Conservation (phyloP, 805 yeast genomes). For the Nakazawaea wyomingensis region DNA sequence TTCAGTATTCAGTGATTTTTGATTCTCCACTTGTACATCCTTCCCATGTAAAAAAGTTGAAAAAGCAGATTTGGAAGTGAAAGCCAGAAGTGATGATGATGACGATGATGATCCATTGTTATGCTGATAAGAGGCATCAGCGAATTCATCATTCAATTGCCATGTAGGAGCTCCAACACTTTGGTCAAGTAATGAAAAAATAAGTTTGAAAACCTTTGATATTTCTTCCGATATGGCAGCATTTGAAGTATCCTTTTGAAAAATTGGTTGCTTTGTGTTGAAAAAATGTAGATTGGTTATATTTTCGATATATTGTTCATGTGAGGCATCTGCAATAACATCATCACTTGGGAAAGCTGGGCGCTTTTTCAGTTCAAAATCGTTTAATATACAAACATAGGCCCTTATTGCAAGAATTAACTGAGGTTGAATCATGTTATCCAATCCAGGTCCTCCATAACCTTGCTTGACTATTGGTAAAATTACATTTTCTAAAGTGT, state of each 20-base stretch:
- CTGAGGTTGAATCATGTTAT: constrained; percentile 64
- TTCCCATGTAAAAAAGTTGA: constrained; percentile 10
- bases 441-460: constrained; percentile 47
- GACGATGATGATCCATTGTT: constrained; percentile 9
- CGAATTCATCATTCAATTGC: constrained; percentile 7
- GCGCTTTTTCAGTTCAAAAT: constrained; percentile 45
- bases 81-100: constrained; percentile 18
- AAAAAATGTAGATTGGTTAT: constrained; percentile 13
- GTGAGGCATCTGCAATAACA: constrained; percentile 19
- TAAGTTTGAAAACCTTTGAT: constrained; percentile 46
- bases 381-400: constrained; percentile 66
- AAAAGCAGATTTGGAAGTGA: constrained; percentile 10
- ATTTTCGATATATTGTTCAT: background rate
- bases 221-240: constrained; percentile 65
- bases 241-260: constrained; percentile 40
- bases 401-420: constrained; percentile 64
- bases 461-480: constrained; percentile 61
- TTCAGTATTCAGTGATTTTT: constrained; percentile 29
- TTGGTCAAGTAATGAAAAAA: constrained; percentile 57
- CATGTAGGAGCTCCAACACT: constrained; percentile 44
- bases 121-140: constrained; percentile 15
- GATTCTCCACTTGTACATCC: constrained; percentile 1
- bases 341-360: constrained; percentile 74
- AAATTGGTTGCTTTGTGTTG: constrained; percentile 30
- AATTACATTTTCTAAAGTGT: constrained; percentile 72